A percentile compares a stretch with the other conserved stretches of the same genome.
These are phyloP conservation scores for Viridothelium virens DNA, from an alignment of 495 filamentous ascomycete genomes.

Conservation along the genomic window DNA sequence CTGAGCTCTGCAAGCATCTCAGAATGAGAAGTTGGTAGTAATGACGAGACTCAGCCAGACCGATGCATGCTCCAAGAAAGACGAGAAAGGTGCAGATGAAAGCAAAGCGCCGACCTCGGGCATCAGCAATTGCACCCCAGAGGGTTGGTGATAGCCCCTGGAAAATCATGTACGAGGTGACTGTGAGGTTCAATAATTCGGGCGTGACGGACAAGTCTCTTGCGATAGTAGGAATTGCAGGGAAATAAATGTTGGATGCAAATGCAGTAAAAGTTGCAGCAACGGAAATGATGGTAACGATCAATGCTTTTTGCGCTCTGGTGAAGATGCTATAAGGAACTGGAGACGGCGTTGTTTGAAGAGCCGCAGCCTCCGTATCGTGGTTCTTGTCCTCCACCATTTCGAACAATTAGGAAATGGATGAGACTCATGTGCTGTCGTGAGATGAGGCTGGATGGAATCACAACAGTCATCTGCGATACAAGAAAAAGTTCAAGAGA, in stretches of 20 bases:
- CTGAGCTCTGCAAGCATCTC: slow-evolving; percentile 29
- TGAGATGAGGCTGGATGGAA: too few relatives aligned
- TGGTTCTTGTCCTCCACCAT: not conserved
- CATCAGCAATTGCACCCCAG: slow-evolving; percentile 34
- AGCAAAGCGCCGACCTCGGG: slow-evolving; percentile 25
- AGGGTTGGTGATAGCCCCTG: slow-evolving; percentile 29
- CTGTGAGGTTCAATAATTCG: slow-evolving; percentile 28
- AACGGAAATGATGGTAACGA: slow-evolving; percentile 28
- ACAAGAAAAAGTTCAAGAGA: not conserved
- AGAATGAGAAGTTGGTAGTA: slow-evolving; percentile 32
- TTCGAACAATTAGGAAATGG: not conserved
- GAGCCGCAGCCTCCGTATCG: not conserved
- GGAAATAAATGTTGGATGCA: slow-evolving; percentile 30
- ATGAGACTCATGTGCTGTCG: too few relatives aligned
- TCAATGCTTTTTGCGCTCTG: slow-evolving; percentile 25
- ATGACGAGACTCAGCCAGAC: slow-evolving; percentile 29
- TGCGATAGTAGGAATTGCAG: slow-evolving; percentile 29
- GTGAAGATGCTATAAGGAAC: slow-evolving; percentile 31
- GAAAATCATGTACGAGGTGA: slow-evolving; percentile 34
- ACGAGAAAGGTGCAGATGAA: slow-evolving; percentile 32
- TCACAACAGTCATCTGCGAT: too few relatives aligned
- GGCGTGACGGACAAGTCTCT: slow-evolving; percentile 26
- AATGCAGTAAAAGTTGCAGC: slow-evolving; percentile 31
- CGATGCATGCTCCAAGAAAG: slow-evolving; percentile 31
- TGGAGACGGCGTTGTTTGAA: not conserved